Evolutionary conservation across 305 asterid species (phyloP).

Genomic region (Withania somnifera): DNA sequence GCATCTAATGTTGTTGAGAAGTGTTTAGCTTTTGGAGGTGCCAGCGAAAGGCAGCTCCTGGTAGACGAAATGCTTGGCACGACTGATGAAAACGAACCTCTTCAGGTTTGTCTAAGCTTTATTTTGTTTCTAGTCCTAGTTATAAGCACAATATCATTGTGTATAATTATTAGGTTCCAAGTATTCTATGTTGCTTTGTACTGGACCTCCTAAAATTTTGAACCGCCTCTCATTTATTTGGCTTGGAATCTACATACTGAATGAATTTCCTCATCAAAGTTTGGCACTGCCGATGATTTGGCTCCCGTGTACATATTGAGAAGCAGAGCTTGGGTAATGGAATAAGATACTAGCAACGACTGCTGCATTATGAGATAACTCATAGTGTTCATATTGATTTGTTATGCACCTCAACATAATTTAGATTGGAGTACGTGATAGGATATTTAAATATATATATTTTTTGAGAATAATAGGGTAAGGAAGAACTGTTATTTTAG

Average conservation of each 20-base stretch:
- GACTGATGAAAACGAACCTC: constrained; percentile 22
- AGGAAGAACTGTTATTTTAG: not conserved
- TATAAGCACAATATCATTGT: not conserved
- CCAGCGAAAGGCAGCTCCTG: constrained; percentile 15
- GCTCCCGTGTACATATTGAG: not conserved
- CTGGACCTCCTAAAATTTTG: not conserved
- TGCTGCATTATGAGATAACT: not conserved
- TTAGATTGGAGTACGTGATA: not conserved
- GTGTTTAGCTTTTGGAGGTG: constrained; percentile 19
- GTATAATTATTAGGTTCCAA: not conserved
- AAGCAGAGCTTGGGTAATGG: not conserved
- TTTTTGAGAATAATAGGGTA: not conserved
- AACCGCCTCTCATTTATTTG: not conserved
- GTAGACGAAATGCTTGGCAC: constrained; percentile 21
- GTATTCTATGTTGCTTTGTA: not conserved
- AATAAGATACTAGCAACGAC: not conserved
- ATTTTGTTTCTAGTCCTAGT: not conserved
- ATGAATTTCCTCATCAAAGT: not conserved
- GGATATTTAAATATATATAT: not conserved
- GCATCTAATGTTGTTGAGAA: constrained; percentile 21
- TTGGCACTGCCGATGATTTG: not conserved
- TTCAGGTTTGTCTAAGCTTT: constrained; percentile 8
- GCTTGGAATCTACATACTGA: not conserved
- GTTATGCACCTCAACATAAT: not conserved
- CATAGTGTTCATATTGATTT: not conserved